A percentile compares a stretch with the other conserved stretches of the same genome.
Evolutionary conservation across 2,329 filamentous ascomycete species (phyloP).

Genomic region (Pseudogymnoascus sp.): DNA sequence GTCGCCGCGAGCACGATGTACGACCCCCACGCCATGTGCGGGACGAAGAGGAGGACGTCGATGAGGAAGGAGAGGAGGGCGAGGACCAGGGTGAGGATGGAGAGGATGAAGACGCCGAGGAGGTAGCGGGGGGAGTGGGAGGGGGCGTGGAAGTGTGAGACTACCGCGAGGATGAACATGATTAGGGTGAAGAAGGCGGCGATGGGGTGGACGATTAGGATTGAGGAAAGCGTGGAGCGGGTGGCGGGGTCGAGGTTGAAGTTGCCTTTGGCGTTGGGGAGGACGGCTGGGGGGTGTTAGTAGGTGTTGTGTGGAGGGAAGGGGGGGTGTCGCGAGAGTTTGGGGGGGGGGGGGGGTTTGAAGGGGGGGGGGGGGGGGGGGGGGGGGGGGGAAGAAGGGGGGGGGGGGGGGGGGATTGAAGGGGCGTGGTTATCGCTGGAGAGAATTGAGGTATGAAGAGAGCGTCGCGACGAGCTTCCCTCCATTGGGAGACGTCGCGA

Average conservation of each 20-base stretch:
- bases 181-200: constrained; percentile 79
- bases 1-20: constrained; percentile 89
- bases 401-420: too few species aligned
- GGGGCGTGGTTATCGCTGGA: neutral
- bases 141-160: constrained; percentile 78
- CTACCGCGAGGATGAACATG: constrained; percentile 69
- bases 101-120: constrained; percentile 74
- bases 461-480: neutral
- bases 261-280: constrained; percentile 20
- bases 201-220: constrained; percentile 87
- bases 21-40: constrained; percentile 87
- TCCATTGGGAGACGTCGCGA: neutral
- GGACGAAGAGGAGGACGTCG: constrained; percentile 89
- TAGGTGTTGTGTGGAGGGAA: neutral
- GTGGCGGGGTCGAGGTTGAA: constrained; percentile 50
- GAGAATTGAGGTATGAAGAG: neutral
- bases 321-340: constrained; percentile 15
- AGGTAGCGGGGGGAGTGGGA: constrained; percentile 87
- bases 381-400: too few species aligned
- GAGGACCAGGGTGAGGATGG: constrained; percentile 74
- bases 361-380: too few species aligned
- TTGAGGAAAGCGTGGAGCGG: constrained; percentile 64
- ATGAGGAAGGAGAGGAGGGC: constrained; percentile 83
- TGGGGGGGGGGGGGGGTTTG: too few species aligned
- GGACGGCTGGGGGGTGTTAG: constrained; percentile 14